Percentiles rank a stretch among this genome's conserved stretches.
Conservation (phyloP, 1,284 basidiomycete species). For the Acaromyces ingoldii region DNA sequence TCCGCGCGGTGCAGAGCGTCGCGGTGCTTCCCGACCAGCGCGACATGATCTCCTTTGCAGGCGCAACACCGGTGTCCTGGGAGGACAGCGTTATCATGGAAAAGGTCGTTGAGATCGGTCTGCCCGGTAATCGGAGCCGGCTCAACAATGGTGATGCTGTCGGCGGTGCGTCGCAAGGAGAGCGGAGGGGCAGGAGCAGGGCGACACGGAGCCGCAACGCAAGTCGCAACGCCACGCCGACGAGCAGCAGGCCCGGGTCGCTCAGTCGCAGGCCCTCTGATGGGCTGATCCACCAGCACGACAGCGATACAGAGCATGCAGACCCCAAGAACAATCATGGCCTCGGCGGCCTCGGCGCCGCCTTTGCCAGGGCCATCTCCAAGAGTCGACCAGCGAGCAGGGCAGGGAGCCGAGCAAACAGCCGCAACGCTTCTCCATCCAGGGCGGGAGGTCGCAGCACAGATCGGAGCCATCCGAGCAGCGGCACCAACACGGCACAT, state of each 20-base stretch:
- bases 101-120: constrained; percentile 45
- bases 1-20: constrained; percentile 44
- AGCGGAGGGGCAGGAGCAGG: constrained; percentile 12
- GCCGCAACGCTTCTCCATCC: constrained; percentile 1
- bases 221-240: constrained; percentile 5
- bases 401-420: background rate
- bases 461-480: background rate
- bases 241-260: background rate
- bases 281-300: constrained; percentile 10
- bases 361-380: constrained; percentile 30
- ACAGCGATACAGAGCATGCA: too few relatives aligned
- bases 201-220: background rate
- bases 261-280: background rate
- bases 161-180: constrained; percentile 26
- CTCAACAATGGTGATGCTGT: constrained; percentile 24
- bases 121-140: constrained; percentile 10
- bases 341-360: constrained; percentile 21
- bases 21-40: constrained; percentile 25
- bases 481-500: background rate
- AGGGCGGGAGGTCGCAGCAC: background rate
- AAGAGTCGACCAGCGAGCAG: constrained; percentile 2
- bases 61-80: constrained; percentile 30
- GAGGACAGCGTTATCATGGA: constrained; percentile 47
- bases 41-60: constrained; percentile 20
- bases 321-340: constrained; percentile 13